phyloP scores from a whole-genome alignment of 2,329 filamentous ascomycete species.

The Colletotrichum cordylinicola region DNA sequence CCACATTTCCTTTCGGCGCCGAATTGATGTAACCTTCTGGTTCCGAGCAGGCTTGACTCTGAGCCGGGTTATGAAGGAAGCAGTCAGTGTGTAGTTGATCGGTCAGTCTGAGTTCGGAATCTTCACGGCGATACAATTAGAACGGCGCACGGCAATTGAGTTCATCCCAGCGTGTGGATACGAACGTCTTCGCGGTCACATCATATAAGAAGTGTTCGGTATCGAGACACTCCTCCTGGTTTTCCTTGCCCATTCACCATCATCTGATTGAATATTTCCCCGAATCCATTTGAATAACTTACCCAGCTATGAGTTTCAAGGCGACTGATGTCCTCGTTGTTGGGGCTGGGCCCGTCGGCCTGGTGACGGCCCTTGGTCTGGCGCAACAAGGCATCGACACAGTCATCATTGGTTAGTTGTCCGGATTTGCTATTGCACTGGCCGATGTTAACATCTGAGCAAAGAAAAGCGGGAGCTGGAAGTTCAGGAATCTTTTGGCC shows the following conservation, averaged over 20 bases:
- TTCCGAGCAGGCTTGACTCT: neutral
- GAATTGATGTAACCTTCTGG: neutral
- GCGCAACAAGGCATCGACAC: neutral
- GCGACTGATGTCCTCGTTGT: neutral
- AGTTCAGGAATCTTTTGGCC: neutral
- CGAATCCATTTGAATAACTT: neutral
- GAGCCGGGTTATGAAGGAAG: neutral
- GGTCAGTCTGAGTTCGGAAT: neutral
- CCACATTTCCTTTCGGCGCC: neutral
- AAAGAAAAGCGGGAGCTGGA: neutral
- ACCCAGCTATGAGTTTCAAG: neutral
- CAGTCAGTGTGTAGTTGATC: neutral
- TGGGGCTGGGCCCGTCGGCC: neutral
- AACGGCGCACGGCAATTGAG: neutral
- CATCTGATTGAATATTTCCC: neutral
- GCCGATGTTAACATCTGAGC: neutral
- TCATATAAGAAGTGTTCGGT: neutral
- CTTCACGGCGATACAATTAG: neutral
- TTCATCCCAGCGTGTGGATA: neutral
- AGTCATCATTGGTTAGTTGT: neutral
- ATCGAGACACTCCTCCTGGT: neutral
- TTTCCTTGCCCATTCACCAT: neutral
- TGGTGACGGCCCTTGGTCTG: neutral
- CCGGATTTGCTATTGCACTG: accelerated
- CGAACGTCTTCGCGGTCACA: neutral